phyloP scores from a whole-genome alignment of 1,139 yeast genomes.

The Geotrichum europaeum region DNA sequence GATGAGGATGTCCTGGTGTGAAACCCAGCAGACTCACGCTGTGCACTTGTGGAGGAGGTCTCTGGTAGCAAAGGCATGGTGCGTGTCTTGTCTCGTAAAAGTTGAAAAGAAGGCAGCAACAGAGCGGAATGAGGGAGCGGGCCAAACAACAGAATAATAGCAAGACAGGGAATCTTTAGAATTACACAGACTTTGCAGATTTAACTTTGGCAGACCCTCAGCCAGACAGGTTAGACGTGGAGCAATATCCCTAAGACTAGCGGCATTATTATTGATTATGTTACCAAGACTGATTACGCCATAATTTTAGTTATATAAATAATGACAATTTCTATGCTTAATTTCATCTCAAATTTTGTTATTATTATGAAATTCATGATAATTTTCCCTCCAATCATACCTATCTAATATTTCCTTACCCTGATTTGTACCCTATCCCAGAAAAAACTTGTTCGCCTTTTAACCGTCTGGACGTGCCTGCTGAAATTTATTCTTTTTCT shows the following conservation, averaged over 20 bases:
- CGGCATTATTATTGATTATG: not conserved
- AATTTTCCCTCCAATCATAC: not conserved
- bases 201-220: not conserved
- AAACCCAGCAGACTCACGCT: not conserved
- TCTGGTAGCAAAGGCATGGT: not conserved
- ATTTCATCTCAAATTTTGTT: not conserved
- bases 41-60: not conserved
- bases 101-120: not conserved
- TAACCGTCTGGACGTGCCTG: not conserved
- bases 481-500: not conserved
- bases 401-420: not conserved
- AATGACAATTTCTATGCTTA: not conserved
- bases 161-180: not conserved
- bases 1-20: not conserved
- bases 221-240: not conserved
- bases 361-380: not conserved
- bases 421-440: conserved; percentile 1
- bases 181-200: not conserved
- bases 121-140: not conserved
- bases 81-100: not conserved
- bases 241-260: not conserved
- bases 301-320: not conserved
- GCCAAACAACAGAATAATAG: not conserved
- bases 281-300: not conserved
- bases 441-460: not conserved